phyloP scores from a whole-genome alignment of 345 rosid species.

The Nasturtium officinale region DNA sequence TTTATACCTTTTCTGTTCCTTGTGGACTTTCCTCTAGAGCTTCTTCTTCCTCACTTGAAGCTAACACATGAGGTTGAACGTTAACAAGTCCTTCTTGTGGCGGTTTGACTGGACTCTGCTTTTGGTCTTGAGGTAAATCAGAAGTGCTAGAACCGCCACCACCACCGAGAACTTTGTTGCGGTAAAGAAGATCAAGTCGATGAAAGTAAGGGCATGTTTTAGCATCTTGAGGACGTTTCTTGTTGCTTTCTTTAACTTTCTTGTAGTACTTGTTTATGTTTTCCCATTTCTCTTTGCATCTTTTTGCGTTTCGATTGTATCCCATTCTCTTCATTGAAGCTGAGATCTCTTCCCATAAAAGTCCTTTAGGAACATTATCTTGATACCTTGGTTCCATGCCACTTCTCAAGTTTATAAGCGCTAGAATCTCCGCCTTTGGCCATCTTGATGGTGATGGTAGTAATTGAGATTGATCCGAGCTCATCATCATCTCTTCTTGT shows the following conservation, averaged over 20 bases:
- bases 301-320: slow-evolving; percentile 65
- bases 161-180: slow-evolving; percentile 51
- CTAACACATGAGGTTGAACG: slow-evolving; percentile 28
- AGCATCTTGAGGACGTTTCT: slow-evolving; percentile 81
- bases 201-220: slow-evolving; percentile 91
- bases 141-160: slow-evolving; percentile 32
- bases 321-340: slow-evolving; percentile 65
- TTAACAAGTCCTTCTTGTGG: slow-evolving; percentile 44
- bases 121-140: slow-evolving; percentile 40
- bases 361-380: slow-evolving; percentile 77
- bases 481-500: slow-evolving; percentile 37
- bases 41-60: slow-evolving; percentile 39
- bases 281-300: slow-evolving; percentile 96
- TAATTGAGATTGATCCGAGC: slow-evolving; percentile 40
- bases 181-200: slow-evolving; percentile 74
- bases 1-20: slow-evolving; percentile 52
- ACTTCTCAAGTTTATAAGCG: slow-evolving; percentile 63
- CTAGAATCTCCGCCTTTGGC: slow-evolving; percentile 78
- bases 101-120: slow-evolving; percentile 34
- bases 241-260: slow-evolving; percentile 85
- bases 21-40: slow-evolving; percentile 37
- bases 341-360: slow-evolving; percentile 83
- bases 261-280: slow-evolving; percentile 89
- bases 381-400: slow-evolving; percentile 67
- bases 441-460: slow-evolving; percentile 58